These are phyloP conservation scores for Cnidoscolus chayamansa DNA, from an alignment of 441 rosid genomes.

Conservation along the genomic window DNA sequence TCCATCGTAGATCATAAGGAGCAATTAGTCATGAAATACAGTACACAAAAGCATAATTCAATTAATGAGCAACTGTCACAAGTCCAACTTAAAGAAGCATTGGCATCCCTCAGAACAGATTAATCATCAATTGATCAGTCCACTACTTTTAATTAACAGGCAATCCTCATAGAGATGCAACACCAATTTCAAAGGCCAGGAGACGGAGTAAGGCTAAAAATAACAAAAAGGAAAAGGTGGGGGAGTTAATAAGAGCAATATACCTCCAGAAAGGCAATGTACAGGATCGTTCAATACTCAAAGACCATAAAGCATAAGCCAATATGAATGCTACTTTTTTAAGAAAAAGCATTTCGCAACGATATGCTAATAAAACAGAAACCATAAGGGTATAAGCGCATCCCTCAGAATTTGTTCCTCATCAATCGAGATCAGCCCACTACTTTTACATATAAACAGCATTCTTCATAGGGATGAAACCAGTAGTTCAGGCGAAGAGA, in stretches of 20 bases:
- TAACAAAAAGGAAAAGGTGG: too few species aligned
- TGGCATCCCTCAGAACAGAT: slow-evolving; percentile 2
- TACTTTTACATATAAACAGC: slow-evolving; percentile 11
- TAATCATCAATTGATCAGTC: slow-evolving; percentile 1
- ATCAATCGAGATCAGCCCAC: slow-evolving; percentile 22
- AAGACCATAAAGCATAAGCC: too few species aligned
- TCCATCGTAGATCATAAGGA: neutral
- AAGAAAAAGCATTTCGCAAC: neutral
- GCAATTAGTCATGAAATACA: neutral
- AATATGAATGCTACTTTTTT: too few species aligned
- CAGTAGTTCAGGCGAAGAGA: neutral
- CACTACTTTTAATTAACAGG: neutral
- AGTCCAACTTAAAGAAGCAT: neutral
- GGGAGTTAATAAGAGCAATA: too few species aligned
- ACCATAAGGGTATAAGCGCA: neutral
- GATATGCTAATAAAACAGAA: neutral
- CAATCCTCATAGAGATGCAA: slow-evolving; percentile 6
- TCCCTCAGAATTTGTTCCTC: slow-evolving; percentile 19
- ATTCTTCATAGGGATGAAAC: slow-evolving; percentile 27
- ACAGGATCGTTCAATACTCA: too few species aligned
- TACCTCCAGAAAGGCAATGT: too few species aligned
- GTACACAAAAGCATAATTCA: neutral
- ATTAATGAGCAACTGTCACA: neutral
- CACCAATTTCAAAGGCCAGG: neutral
- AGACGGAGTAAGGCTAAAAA: neutral